phyloP scores from a whole-genome alignment of 139 green algal genomes.

The Spirogloea muscicola region DNA sequence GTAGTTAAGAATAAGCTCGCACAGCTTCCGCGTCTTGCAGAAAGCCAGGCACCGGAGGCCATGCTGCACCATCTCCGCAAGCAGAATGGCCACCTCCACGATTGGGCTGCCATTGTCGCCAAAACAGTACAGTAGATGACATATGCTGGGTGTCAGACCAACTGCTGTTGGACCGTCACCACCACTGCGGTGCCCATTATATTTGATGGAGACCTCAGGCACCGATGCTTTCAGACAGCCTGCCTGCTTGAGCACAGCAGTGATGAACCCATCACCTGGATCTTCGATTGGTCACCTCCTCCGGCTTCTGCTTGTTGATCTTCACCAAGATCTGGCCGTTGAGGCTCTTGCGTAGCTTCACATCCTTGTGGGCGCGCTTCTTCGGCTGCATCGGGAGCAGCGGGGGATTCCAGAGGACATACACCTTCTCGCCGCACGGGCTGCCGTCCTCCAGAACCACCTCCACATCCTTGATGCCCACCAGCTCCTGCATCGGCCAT shows the following conservation, averaged over 20 bases:
- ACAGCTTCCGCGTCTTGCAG: slow-evolving; percentile 91
- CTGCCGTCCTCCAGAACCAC: slow-evolving; percentile 75
- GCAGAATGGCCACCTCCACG: slow-evolving; percentile 69
- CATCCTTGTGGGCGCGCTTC: not conserved
- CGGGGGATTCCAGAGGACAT: slow-evolving; percentile 94
- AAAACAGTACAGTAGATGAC: too few species aligned
- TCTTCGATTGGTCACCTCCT: not conserved
- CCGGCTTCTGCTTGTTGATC: too few species aligned
- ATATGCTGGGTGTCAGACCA: too few species aligned
- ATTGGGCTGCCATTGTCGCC: too few species aligned
- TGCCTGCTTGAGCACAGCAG: too few species aligned
- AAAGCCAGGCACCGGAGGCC: slow-evolving; percentile 87
- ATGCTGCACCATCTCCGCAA: slow-evolving; percentile 85
- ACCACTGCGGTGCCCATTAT: too few species aligned
- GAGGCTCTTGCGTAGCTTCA: not conserved
- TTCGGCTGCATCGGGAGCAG: slow-evolving; percentile 41
- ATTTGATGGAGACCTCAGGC: too few species aligned
- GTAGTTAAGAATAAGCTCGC: slow-evolving; percentile 77
- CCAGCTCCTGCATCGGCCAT: not conserved
- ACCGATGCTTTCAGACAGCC: too few species aligned
- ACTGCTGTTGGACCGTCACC: too few species aligned
- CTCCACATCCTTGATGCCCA: slow-evolving; percentile 35
- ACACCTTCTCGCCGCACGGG: slow-evolving; percentile 70
- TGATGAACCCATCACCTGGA: too few species aligned
- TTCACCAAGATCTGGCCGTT: not conserved